Conservation (phyloP, 176 grass and related monocot species). For the Thalia dealbata region DNA sequence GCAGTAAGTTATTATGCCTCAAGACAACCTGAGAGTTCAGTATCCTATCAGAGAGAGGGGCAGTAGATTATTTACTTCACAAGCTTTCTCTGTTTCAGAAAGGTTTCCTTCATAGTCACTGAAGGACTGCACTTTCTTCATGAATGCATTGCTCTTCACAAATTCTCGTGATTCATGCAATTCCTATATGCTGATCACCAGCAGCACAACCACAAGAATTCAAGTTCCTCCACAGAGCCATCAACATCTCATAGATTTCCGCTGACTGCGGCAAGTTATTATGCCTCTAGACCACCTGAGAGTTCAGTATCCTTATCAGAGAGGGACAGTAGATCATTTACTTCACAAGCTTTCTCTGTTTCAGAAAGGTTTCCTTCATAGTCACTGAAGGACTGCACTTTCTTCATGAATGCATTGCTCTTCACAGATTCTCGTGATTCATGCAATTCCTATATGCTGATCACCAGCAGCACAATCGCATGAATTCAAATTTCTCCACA, state of each 20-base stretch:
- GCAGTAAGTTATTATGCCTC: neutral
- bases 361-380: neutral
- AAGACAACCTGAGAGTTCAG: neutral
- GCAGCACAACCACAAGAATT: neutral
- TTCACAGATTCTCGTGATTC: neutral
- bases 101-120: neutral
- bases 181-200: neutral
- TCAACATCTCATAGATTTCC: slow-evolving; percentile 1
- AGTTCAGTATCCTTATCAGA: neutral
- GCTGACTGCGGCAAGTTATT: neutral
- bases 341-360: neutral
- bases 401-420: neutral
- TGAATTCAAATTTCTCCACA: neutral
- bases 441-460: neutral
- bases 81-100: neutral
- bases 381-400: too few species aligned
- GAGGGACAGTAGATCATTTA: neutral
- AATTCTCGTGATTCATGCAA: neutral
- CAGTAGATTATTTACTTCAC: neutral
- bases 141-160: neutral
- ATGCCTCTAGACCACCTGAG: neutral
- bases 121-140: too few species aligned
- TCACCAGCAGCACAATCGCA: neutral
- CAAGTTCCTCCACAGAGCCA: slow-evolving; percentile 1
- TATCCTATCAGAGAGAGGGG: neutral